Base-by-base conservation (phyloP, 768 basidiomycete species). In the Boletus rubropictus region DNA sequence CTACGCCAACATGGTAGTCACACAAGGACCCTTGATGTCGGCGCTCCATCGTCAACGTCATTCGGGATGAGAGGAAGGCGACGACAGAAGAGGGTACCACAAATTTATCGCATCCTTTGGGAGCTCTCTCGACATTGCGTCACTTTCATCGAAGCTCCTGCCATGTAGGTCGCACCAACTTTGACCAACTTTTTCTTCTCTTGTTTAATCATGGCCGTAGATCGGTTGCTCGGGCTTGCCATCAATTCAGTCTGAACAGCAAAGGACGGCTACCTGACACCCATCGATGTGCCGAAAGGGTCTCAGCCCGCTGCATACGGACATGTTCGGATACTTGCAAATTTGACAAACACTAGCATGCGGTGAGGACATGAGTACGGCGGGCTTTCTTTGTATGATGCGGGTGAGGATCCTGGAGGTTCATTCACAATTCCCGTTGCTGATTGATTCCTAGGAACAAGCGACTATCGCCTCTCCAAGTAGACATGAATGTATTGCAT, bases 171-270 rank as follows among this genome's bases (percentile, higher is more conserved):
- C 7, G n/a, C n/a, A 20, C 25, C 4, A 1, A n/a, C 7, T 25
- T 25, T 28, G 12, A n/a, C 18, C 11, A 8, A 15, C 11, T 8
- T 29, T 33, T 24, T 18, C 14, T 24, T 40, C 7, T 32, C n/a
- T 46, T 35, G 47, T 27, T n/a, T n/a, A n/a, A n/a, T n/a, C 9
- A 20, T n/a, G 28, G 2, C 17, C 18, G 5, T 36, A 65, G 63
- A 65, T 39, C 62, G 63, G 65, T 65, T 67, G 64, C 58, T 67
- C 31, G 63, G 63, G 7, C 59, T 65, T 24, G 56, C 61, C 7
- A 54, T 65, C 28, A 51, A 39, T 45, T 51, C 57, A 28, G 40
- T 46, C 0, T 51, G 54, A 27, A 50, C 39, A 2, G 60, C 60
- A 24, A 35, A 40, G 25, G 3, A 36, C 5, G 52, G 42, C 1